phyloP scores from a whole-genome alignment of 1,139 yeast species.

The Candida buenavistaensis region DNA sequence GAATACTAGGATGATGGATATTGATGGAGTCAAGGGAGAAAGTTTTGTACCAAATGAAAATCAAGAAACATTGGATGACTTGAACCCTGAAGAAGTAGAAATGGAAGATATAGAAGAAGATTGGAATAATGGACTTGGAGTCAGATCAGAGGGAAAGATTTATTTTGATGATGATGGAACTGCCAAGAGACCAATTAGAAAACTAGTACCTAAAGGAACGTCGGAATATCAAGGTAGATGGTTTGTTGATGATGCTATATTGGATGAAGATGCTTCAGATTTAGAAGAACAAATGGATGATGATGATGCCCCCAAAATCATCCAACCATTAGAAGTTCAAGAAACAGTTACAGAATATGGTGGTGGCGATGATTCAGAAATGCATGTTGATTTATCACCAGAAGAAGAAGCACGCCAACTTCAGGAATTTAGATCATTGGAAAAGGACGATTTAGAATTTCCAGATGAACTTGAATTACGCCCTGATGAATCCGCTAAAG shows the following conservation, averaged over 20 bases:
- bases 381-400: conserved; percentile 70
- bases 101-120: conserved; percentile 47
- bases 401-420: conserved; percentile 86
- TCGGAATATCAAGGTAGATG: conserved; percentile 94
- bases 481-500: conserved; percentile 74
- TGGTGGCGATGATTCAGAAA: conserved; percentile 43
- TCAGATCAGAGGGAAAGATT: conserved; percentile 70
- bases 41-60: conserved; percentile 47
- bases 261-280: conserved; percentile 52
- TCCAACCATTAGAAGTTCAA: too few relatives aligned
- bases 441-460: conserved; percentile 84
- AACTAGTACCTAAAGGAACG: conserved; percentile 77
- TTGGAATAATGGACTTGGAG: conserved; percentile 42
- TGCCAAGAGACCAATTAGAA: conserved; percentile 27
- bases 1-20: conserved; percentile 16
- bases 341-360: conserved; percentile 48
- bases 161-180: conserved; percentile 49
- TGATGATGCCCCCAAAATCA: too few relatives aligned
- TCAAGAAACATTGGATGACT: conserved; percentile 68
- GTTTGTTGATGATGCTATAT: conserved; percentile 67
- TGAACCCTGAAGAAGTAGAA: conserved; percentile 59
- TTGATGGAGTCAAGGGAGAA: conserved; percentile 22
- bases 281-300: conserved; percentile 39
- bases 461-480: conserved; percentile 92
- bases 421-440: conserved; percentile 64